Base-by-base conservation (phyloP, 768 basidiomycete genomes). In the Suillus subaureus region DNA sequence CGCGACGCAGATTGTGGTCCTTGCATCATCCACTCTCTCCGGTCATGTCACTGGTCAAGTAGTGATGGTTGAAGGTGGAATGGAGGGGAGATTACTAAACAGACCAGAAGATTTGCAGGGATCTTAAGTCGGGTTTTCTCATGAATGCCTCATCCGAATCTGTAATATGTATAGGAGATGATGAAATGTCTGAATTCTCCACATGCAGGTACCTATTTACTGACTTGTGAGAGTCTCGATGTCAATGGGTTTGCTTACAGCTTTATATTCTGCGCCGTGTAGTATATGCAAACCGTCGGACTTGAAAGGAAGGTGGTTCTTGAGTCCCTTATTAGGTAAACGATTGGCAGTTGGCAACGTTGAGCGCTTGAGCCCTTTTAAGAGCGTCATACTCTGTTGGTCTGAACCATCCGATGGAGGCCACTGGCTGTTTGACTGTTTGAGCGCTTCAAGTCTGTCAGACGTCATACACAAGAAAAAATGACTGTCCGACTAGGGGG, bases 11-110 rank as follows among this genome's bases (percentile, higher is more conserved):
- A 80, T 93, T 31, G 83, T 83, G 7, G 64, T 89, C 2, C 71
- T 92, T 3, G 83, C 91, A 0, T 91, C 89, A 0, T 75, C 83
- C 8, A 76, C 75, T 13, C 71, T 91, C 0, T 92, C 90, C 0
- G 90, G 91, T 0, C 91, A 92, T 70, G 82, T 92, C n/a, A 84
- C 87, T 1, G 91, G 91, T 0, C 85, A 91, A 69, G 84, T 88
- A 7, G 70, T 91, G 40, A 89, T 91, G 86, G 81, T 92, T 12
- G 84, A 85, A 55, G 91, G 91, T 2, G 91, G 91, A 3, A 91
- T 92, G 91, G 91, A 93, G 81, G 91, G 91, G 16, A 75, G 81
- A 12, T 61, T 86, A 39, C 71, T 85, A 66, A 85, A 85, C 68
- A 73, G 66, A 47, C 76, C 73, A 21, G 77, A 80, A 28, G 82